Evolutionary conservation across 2,329 filamentous ascomycete species (phyloP).

Genomic region (Cytospora schulzeri): DNA sequence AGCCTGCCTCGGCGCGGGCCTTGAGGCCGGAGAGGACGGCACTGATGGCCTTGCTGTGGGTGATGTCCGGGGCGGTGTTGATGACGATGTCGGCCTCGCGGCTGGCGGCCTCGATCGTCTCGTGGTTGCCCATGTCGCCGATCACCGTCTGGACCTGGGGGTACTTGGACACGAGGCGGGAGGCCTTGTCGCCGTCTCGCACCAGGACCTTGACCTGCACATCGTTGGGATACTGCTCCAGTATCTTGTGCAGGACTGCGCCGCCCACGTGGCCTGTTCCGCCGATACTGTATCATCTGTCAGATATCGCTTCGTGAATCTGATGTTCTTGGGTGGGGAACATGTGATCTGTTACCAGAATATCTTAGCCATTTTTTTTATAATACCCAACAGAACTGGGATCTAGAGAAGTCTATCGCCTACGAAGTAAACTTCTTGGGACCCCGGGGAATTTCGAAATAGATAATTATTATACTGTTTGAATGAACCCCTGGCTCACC

Average conservation of each 20-base stretch:
- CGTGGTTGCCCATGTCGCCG: conserved; percentile 18
- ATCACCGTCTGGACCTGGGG: conserved; percentile 24
- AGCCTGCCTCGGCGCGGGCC: background rate
- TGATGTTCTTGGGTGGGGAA: background rate
- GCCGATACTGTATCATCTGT: conserved; percentile 34
- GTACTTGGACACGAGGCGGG: conserved; percentile 26
- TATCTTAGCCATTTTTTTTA: conserved; percentile 10
- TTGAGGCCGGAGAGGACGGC: conserved; percentile 25
- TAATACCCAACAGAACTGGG: background rate
- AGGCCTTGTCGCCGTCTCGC: conserved; percentile 23
- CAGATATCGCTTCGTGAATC: background rate
- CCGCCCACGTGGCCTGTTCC: conserved; percentile 33
- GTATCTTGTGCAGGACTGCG: conserved; percentile 28
- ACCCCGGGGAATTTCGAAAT: too few relatives aligned
- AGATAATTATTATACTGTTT: too few relatives aligned
- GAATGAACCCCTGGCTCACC: background rate
- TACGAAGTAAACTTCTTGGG: background rate
- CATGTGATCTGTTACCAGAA: conserved; percentile 3
- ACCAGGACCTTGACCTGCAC: conserved; percentile 26
- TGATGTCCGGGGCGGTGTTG: conserved; percentile 29
- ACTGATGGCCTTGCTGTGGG: conserved; percentile 25
- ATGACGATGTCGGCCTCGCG: conserved; percentile 30
- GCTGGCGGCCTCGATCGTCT: conserved; percentile 21
- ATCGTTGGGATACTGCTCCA: conserved; percentile 20
- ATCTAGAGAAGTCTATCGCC: background rate